Percentiles rank a stretch among this genome's conserved stretches.
Evolutionary conservation across 352 stramenopile genomes (phyloP).

Genomic region (Nothophytophthora sp.): DNA sequence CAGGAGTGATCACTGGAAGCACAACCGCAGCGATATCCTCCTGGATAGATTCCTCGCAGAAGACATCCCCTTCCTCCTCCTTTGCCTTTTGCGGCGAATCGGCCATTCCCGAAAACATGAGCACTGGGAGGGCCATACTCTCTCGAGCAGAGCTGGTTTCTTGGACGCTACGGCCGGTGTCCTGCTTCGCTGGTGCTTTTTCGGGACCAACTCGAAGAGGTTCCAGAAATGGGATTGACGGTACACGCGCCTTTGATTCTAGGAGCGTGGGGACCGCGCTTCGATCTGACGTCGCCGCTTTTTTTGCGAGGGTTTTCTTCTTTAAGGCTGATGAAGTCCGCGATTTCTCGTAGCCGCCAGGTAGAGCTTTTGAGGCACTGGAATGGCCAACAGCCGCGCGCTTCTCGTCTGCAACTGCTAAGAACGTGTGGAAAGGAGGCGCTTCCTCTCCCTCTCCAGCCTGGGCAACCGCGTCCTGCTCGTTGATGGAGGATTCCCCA

Average conservation of each 20-base stretch:
- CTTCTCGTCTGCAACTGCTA: constrained; percentile 13
- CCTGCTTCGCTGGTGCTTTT: constrained; percentile 21
- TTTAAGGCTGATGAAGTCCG: constrained; percentile 12
- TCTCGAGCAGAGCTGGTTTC: neutral
- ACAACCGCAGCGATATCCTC: constrained; percentile 18
- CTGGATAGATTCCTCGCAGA: constrained; percentile 28
- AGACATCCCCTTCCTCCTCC: constrained; percentile 15
- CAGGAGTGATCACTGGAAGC: neutral
- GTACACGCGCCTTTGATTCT: constrained; percentile 7
- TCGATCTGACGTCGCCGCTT: constrained; percentile 9
- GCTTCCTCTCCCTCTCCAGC: no score
- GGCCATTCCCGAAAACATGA: constrained; percentile 3
- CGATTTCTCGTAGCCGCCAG: constrained; percentile 42
- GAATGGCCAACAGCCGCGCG: neutral
- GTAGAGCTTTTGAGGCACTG: constrained; percentile 26
- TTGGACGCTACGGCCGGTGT: no score
- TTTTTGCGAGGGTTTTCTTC: constrained; percentile 18
- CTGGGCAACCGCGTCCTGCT: neutral
- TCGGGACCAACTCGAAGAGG: constrained; percentile 15
- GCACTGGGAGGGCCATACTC: constrained; percentile 1
- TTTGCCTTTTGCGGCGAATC: constrained; percentile 14
- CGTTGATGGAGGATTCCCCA: neutral
- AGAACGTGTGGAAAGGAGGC: neutral
- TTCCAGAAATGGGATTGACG: constrained; percentile 20
- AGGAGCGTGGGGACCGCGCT: constrained; percentile 7